A percentile compares a stretch with the other conserved stretches of the same genome.
Conservation (phyloP, 495 filamentous ascomycete species). For the Achaetomiella virescens region DNA sequence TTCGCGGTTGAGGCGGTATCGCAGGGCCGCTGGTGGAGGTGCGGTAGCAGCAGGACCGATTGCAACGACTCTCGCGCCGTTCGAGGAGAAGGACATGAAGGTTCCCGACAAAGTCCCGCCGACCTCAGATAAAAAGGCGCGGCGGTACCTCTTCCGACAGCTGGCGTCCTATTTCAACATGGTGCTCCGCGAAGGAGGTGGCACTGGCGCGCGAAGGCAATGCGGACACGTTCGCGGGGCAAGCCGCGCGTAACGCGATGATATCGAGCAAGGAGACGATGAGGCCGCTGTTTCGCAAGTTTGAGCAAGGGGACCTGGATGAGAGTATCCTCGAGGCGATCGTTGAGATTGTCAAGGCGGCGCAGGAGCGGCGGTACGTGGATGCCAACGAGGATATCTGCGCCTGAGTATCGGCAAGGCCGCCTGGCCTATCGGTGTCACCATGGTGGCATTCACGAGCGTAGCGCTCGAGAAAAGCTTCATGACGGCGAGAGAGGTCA, state of each 20-base stretch:
- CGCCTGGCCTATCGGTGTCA: constrained; percentile 98
- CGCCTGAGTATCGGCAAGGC: constrained; percentile 94
- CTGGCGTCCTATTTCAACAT: constrained; percentile 89
- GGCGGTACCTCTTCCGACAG: constrained; percentile 72
- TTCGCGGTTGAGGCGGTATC: constrained; percentile 62
- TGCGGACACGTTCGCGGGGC: constrained; percentile 68
- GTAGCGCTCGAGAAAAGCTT: constrained; percentile 88
- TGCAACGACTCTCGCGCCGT: constrained; percentile 63
- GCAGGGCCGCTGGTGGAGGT: constrained; percentile 38
- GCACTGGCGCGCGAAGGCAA: constrained; percentile 68
- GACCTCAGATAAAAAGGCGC: constrained; percentile 45
- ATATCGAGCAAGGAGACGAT: constrained; percentile 76
- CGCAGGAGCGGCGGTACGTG: constrained; percentile 85
- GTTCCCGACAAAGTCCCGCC: constrained; percentile 57
- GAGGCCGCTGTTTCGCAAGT: constrained; percentile 80
- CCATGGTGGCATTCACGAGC: constrained; percentile 99
- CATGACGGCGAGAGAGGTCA: constrained; percentile 89
- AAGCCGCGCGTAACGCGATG: constrained; percentile 72
- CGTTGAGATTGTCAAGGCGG: constrained; percentile 87
- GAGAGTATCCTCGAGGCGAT: constrained; percentile 74
- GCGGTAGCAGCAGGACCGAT: constrained; percentile 46
- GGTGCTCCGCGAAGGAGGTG: constrained; percentile 72
- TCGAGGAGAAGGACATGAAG: constrained; percentile 84
- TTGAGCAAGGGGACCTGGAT: constrained; percentile 73
- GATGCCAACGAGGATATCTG: constrained; percentile 95